Base-by-base conservation (phyloP, 1,284 basidiomycete genomes). In the Caloboletus inedulis region DNA sequence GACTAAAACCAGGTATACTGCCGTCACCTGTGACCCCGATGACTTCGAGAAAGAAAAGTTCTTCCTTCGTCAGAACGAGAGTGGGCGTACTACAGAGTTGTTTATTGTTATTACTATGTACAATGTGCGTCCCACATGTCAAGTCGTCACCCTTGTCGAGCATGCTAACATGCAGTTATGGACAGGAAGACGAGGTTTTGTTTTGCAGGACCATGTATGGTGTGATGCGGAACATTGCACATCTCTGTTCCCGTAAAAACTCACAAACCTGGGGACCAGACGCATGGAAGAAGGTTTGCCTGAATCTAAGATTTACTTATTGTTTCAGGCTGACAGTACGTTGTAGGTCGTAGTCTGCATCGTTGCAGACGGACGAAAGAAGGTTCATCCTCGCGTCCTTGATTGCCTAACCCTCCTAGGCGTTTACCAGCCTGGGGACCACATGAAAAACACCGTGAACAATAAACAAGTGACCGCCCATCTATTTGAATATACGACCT, bases 71-170 rank as follows among this genome's bases (percentile, higher is more conserved):
- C 95, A 98, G 64, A 90, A 89, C 61, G 79, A 89, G 62, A 83
- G 76, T 61, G 82, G 84, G 35, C 78, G 95, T 39, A 81, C 87
- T 56, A 99, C 94, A 1, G 97, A 99, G 66, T 70, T 99, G 43
- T 92, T 97, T 73, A 89, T 97, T 69, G 90, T 91, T 56, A 90
- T 98, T 65, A 98, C 96, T 19, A 94, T 98, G 93, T 97, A 90
- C 70, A 94, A 93, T 65, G 89, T 90, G 62, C 59, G 86, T 76
- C 9, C n/a, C 14, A 36, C 43, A 13, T 21, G 2, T 23, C 34
- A 14, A 40, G 85, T 92, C 63, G 84, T 87, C 52, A 85, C 94
- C 64, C 94, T 91, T n/a, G 91, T 94, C 25, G 21, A 25, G 87
- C 21, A 91, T 86, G 70, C 86, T 89, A 62, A 46, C 33, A 19